These are phyloP conservation scores for Tolypocladium ophioglossoides DNA, from an alignment of 2,329 filamentous ascomycete species.

Conservation along the genomic window DNA sequence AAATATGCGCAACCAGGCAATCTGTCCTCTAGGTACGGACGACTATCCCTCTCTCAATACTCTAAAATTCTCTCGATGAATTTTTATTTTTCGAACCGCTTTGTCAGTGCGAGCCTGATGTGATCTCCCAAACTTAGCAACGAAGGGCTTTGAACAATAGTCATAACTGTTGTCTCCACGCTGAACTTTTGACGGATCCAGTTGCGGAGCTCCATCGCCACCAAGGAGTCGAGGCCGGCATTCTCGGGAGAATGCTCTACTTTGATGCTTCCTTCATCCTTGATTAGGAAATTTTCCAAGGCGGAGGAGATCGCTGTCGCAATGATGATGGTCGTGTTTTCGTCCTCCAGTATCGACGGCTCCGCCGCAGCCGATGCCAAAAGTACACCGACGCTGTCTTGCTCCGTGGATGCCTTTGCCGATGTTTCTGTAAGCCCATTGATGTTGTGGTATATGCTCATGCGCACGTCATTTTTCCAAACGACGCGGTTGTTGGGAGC, in stretches of 20 bases:
- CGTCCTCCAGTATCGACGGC: background rate
- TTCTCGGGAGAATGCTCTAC: constrained; percentile 1
- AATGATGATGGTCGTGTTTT: background rate
- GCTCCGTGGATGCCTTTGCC: background rate
- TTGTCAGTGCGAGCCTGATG: background rate
- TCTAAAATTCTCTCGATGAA: too few species aligned
- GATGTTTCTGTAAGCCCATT: background rate
- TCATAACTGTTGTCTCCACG: constrained; percentile 10
- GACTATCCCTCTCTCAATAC: too few species aligned
- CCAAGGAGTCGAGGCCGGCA: constrained; percentile 12
- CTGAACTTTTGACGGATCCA: constrained; percentile 11
- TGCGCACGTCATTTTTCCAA: constrained; percentile 9
- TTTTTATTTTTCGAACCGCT: background rate
- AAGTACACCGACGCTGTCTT: background rate
- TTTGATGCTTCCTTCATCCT: constrained; percentile 6
- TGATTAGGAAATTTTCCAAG: constrained; percentile 7
- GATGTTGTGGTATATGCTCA: constrained; percentile 6
- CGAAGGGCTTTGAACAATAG: constrained; percentile 6
- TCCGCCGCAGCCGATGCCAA: background rate
- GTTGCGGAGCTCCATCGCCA: constrained; percentile 12
- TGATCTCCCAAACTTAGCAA: background rate
- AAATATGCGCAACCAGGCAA: too few species aligned
- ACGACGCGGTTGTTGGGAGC: constrained; percentile 3
- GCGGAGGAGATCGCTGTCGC: background rate
- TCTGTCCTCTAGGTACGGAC: too few species aligned